Base-by-base conservation (phyloP, 2,329 filamentous ascomycete genomes). In the Cytospora schulzeri region DNA sequence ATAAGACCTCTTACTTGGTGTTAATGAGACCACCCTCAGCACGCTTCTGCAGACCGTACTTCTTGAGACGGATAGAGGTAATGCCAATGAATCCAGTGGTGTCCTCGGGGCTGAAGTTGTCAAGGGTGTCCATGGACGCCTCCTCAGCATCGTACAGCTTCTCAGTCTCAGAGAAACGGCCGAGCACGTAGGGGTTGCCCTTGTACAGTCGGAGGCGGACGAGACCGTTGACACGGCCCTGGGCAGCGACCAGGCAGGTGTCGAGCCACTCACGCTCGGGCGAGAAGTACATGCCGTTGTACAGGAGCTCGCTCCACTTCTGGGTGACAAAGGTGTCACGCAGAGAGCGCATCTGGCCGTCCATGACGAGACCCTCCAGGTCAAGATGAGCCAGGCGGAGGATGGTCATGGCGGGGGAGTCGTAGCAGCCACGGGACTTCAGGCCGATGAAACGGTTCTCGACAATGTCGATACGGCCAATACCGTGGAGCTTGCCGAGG, bases 381-480 rank as follows among this genome's bases (percentile, higher is more conserved):
- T 88, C 85, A 4, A 78, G 59, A 66, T 80, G 78, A 24, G 78
- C 78, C 24, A 76, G 73, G 24, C 77, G 74, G 56, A 73, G 71
- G 29, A 75, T 73, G 61, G 74, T 75, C 67, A 88, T 77, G 64
- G 80, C 85, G 1, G 85, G 85, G 14, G 85, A 83, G 73, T 93
- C 91, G 81, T 93, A 93, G 82, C 91, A 93, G 71, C 91, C 91
- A 72, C 91, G 87, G 70, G 85, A 88, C 82, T 93, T 93, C 71
- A 93, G 83, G 68, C 91, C 91, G 73, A 91, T 48, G 59, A 57
- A 66, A 24, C 61, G 65, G 67, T 69, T 73, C 78, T 92, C 90
- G 67, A 93, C 91, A 73, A 94, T 94, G 76, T 94, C 91, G 69
- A 94, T 89, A 72, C 91, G 83, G 72, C 91, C 91, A 70, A 94